A percentile compares a stretch with the other conserved stretches of the same genome.
phyloP scores from a whole-genome alignment of 345 rosid species.

The Nephelium lappaceum region DNA sequence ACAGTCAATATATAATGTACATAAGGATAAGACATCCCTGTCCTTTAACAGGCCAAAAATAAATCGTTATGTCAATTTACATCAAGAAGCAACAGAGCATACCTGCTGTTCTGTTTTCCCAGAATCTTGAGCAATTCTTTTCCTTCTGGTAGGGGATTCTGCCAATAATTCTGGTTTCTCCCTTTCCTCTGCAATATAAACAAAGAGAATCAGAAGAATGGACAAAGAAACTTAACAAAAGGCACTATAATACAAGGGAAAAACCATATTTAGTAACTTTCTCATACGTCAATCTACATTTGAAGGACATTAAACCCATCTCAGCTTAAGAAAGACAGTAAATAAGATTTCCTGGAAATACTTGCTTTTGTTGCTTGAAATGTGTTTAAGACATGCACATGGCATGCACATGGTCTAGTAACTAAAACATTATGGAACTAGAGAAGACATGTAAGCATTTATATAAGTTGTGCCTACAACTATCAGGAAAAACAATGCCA shows the following conservation, averaged over 20 bases:
- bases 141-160: constrained; percentile 80
- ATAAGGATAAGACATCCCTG: neutral
- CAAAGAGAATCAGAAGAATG: constrained; percentile 7
- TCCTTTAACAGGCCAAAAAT: neutral
- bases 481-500: neutral
- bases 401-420: neutral
- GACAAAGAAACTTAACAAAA: neutral
- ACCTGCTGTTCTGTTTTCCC: constrained; percentile 94
- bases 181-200: constrained; percentile 72
- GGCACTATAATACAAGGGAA: neutral
- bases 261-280: neutral
- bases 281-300: neutral
- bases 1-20: neutral
- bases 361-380: constrained; percentile 3
- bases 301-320: neutral
- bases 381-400: neutral
- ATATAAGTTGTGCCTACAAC: neutral
- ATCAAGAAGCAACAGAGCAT: constrained; percentile 16
- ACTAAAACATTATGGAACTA: neutral
- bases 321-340: neutral
- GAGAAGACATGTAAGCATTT: neutral
- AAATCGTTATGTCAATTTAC: neutral
- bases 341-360: neutral
- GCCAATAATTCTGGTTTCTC: constrained; percentile 93
- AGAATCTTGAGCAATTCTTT: constrained; percentile 80